These are phyloP conservation scores for Colletotrichum aenigma DNA, from an alignment of 2,329 filamentous ascomycete genomes.

Conservation along the genomic window DNA sequence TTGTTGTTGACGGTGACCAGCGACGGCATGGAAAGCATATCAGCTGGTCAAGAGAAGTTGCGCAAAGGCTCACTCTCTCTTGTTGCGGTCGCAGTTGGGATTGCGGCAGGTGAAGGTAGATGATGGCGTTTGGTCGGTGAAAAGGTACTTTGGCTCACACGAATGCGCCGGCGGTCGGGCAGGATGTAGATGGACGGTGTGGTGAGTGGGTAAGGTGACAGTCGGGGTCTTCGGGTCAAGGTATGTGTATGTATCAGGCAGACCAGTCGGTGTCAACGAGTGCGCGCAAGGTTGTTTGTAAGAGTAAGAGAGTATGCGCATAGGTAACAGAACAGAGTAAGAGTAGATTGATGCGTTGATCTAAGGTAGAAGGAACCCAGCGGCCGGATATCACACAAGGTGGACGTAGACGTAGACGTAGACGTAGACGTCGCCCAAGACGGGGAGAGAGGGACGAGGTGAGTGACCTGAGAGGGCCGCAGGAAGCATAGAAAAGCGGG, in stretches of 20 bases:
- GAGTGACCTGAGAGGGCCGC: slow-evolving; percentile 5
- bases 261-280: not conserved
- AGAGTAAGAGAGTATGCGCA: not conserved
- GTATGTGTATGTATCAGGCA: not conserved
- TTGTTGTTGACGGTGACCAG: slow-evolving; percentile 66
- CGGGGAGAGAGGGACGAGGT: not conserved
- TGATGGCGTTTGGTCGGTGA: not conserved
- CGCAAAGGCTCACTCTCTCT: not conserved
- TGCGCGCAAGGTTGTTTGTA: not conserved
- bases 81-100: not conserved
- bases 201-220: not conserved
- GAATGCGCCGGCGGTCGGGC: not conserved
- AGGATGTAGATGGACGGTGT: not conserved
- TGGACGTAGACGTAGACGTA: not conserved
- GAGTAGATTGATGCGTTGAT: not conserved
- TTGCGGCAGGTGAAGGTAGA: slow-evolving; percentile 5
- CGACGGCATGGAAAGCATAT: slow-evolving; percentile 54
- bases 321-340: not conserved
- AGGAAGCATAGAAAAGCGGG: slow-evolving; percentile 10
- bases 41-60: not conserved
- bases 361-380: slow-evolving; percentile 5
- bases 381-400: not conserved
- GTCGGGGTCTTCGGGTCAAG: not conserved
- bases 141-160: not conserved
- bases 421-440: not conserved